Evolutionary conservation across 2,329 filamentous ascomycete genomes (phyloP), one percentile per base, ranked within the genome.

Genomic region (Stromatinia cepivora): DNA sequence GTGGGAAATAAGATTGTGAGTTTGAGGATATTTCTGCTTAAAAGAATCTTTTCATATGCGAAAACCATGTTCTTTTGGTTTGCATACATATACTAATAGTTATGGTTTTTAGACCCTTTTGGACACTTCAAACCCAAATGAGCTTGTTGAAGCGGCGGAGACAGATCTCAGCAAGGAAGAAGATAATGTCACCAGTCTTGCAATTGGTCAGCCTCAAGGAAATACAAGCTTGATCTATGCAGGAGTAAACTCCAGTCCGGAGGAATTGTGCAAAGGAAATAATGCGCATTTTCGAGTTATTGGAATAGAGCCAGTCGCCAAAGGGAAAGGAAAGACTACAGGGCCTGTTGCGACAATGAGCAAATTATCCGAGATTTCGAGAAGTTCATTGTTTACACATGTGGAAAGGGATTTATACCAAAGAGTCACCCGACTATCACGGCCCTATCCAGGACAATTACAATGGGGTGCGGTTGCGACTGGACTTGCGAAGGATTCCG

Each of bases 261-360:
- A 85, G 8, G 89, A 93, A 70, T 85, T 94, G 73, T 84, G 88
- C 74, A 88, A 89, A 73, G 92, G 91, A 73, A 90, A 87, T 77
- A 97, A 97, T 79, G 85, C 92, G 77, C 94, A 97, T 81, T 88
- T 98, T 73, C 88, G 93, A 73, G 86, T 92, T 13, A 91, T 97
- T 76, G 84, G 86, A 72, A 84, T 95, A 63, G 79, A 80, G 73
- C 72, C 76, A 20, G 79, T 67, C 31, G 71, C 64, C 22, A 73
- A 72, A 58, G 73, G 53, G 17, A 75, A 78, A 36, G 76, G 75
- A 15, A 73, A 74, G 39, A 79, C 83, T 73, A 78, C 66, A n/a
- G 57, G 57, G 28, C 71, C 56, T 76, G 77, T 63, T 74, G 74
- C 52, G 76, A 77, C 71, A 63, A 74, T 77, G 57, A 75, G 75